Evolutionary conservation across 129 eudicot genomes (phyloP).

Genomic region (Arctium lappa): DNA sequence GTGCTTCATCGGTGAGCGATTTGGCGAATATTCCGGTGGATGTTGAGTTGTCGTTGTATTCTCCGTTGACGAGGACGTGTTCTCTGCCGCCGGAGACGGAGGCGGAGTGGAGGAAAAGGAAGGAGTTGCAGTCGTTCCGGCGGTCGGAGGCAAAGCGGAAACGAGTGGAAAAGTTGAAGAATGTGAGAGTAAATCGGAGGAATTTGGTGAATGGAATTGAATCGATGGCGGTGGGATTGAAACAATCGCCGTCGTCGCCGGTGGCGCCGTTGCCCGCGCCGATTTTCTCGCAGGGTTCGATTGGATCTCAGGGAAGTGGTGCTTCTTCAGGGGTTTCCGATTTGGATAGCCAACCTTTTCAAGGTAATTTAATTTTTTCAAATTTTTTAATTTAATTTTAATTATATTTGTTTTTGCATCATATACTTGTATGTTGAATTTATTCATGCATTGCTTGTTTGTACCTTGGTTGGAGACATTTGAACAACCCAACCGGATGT

Average conservation of each 20-base stretch:
- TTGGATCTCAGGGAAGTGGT: slow-evolving; percentile 45
- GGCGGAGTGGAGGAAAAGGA: slow-evolving; percentile 55
- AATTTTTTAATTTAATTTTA: background rate
- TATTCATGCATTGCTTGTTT: background rate
- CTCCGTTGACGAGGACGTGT: slow-evolving; percentile 45
- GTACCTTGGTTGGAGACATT: background rate
- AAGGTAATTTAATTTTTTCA: slow-evolving; percentile 26
- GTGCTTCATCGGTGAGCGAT: slow-evolving; percentile 41
- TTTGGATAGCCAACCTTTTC: slow-evolving; percentile 26
- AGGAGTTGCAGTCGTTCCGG: slow-evolving; percentile 50
- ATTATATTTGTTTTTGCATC: background rate
- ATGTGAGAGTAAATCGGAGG: slow-evolving; percentile 22
- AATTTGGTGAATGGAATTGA: background rate
- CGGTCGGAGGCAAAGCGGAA: slow-evolving; percentile 54
- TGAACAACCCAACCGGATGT: no score
- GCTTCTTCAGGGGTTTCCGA: slow-evolving; percentile 50
- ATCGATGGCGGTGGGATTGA: background rate
- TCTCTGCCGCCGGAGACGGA: slow-evolving; percentile 53
- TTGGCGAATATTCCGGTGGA: slow-evolving; percentile 24
- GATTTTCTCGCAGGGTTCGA: slow-evolving; percentile 27
- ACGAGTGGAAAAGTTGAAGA: slow-evolving; percentile 46
- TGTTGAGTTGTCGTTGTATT: slow-evolving; percentile 22
- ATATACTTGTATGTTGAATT: background rate
- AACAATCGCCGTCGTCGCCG: background rate
- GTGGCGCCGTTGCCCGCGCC: background rate